Conservation (phyloP, 1,139 yeast genomes). For the Pichia sp. region DNA sequence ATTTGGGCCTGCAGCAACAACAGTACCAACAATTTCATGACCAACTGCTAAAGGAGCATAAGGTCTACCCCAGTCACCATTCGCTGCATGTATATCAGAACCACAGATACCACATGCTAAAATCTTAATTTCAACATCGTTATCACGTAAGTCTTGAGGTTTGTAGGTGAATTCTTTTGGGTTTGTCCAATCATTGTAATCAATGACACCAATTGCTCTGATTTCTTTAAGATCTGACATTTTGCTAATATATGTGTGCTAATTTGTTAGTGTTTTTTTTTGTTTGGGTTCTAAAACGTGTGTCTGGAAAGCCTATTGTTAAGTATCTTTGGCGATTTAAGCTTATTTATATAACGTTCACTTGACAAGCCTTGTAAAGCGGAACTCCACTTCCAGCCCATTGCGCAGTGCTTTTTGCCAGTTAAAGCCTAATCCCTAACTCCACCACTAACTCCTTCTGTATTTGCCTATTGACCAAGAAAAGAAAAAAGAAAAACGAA, state of each 20-base stretch:
- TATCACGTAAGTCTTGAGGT: conserved; percentile 40
- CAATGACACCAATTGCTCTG: conserved; percentile 39
- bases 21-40: conserved; percentile 42
- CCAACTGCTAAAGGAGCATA: conserved; percentile 34
- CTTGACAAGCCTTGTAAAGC: too few relatives aligned
- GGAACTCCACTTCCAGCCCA: too few relatives aligned
- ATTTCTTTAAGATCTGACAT: conserved; percentile 18
- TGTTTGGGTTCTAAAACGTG: too few relatives aligned
- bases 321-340: too few relatives aligned
- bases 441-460: too few relatives aligned
- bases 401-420: too few relatives aligned
- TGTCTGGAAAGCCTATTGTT: too few relatives aligned
- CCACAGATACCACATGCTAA: conserved; percentile 59
- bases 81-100: conserved; percentile 39
- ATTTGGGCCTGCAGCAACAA: conserved; percentile 37
- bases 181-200: conserved; percentile 37
- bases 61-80: conserved; percentile 34
- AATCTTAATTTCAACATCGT: conserved; percentile 45
- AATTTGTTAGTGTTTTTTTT: neutral
- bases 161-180: conserved; percentile 37
- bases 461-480: too few relatives aligned
- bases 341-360: too few relatives aligned
- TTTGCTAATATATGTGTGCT: neutral
- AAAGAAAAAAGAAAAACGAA: too few relatives aligned
- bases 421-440: too few relatives aligned